These are phyloP conservation scores for Tylopilus sp. DNA, from an alignment of 1,284 basidiomycete species.

Conservation along the genomic window DNA sequence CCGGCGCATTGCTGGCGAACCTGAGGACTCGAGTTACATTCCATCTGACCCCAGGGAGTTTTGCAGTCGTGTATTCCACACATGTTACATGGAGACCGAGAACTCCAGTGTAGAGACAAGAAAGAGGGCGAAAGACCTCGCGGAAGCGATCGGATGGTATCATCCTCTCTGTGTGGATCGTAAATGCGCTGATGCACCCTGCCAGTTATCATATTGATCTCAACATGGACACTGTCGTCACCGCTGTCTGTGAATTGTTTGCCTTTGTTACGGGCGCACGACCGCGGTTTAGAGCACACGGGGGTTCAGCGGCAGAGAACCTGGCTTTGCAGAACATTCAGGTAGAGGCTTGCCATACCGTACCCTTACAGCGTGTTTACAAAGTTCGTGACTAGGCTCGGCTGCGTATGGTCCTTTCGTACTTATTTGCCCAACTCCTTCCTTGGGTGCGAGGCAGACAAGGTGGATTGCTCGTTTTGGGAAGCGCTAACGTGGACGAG, in stretches of 20 bases:
- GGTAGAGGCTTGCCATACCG: constrained; percentile 34
- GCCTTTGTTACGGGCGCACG: constrained; percentile 76
- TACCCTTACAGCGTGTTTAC: background rate
- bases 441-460: constrained; percentile 86
- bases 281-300: constrained; percentile 87
- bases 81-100: constrained; percentile 99
- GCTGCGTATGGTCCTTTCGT: constrained; percentile 93
- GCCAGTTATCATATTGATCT: constrained; percentile 88
- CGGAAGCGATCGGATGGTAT: constrained; percentile 85
- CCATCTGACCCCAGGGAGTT: constrained; percentile 88
- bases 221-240: constrained; percentile 93
- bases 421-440: constrained; percentile 94
- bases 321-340: constrained; percentile 98
- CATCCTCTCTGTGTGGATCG: constrained; percentile 9
- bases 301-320: constrained; percentile 87
- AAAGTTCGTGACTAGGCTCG: constrained; percentile 56
- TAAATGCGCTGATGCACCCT: constrained; percentile 4
- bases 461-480: constrained; percentile 90
- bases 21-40: constrained; percentile 74
- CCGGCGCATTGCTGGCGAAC: constrained; percentile 82
- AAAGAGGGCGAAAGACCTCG: constrained; percentile 80
- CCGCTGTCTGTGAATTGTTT: constrained; percentile 82
- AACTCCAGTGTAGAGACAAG: constrained; percentile 91
- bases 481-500: constrained; percentile 98
- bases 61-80: constrained; percentile 86